A percentile compares a stretch with the other conserved stretches of the same genome.
These are phyloP conservation scores for Chaetomium globosum DNA, from an alignment of 2,329 filamentous ascomycete genomes.

Conservation along the genomic window DNA sequence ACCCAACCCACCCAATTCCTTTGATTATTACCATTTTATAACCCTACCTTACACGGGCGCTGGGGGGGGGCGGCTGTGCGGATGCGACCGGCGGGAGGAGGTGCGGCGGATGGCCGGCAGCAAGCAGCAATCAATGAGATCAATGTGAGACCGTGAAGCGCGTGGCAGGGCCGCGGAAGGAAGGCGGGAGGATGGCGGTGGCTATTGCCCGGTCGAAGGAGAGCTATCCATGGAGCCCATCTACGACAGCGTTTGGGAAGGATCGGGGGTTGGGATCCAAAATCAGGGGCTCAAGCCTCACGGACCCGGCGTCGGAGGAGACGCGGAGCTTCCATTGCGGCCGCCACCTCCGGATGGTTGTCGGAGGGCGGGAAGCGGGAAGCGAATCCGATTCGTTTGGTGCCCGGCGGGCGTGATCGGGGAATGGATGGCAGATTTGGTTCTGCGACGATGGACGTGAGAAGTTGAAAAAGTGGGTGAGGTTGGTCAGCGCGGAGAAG, in stretches of 20 bases:
- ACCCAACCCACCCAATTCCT: no score
- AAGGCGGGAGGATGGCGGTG: no score
- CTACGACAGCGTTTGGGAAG: constrained; percentile 12
- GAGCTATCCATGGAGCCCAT: not conserved
- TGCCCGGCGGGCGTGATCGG: constrained; percentile 5
- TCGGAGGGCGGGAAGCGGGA: not conserved
- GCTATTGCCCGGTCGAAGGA: no score
- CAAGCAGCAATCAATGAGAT: no score
- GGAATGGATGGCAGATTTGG: not conserved
- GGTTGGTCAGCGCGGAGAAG: constrained; percentile 5
- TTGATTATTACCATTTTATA: no score
- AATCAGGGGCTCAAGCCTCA: constrained; percentile 9
- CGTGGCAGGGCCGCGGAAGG: no score
- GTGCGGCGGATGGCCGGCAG: no score
- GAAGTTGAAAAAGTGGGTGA: not conserved
- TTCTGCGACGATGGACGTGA: not conserved
- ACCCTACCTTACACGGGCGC: no score
- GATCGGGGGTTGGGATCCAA: not conserved
- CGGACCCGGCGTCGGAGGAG: not conserved
- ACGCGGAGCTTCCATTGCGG: constrained; percentile 10
- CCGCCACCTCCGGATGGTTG: not conserved
- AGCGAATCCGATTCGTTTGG: constrained; percentile 10
- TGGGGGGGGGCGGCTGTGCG: no score
- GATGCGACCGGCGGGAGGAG: no score
- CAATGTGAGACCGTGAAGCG: no score